Base-by-base conservation (phyloP, 2,329 filamentous ascomycete genomes). In the Neospermospora avenae region DNA sequence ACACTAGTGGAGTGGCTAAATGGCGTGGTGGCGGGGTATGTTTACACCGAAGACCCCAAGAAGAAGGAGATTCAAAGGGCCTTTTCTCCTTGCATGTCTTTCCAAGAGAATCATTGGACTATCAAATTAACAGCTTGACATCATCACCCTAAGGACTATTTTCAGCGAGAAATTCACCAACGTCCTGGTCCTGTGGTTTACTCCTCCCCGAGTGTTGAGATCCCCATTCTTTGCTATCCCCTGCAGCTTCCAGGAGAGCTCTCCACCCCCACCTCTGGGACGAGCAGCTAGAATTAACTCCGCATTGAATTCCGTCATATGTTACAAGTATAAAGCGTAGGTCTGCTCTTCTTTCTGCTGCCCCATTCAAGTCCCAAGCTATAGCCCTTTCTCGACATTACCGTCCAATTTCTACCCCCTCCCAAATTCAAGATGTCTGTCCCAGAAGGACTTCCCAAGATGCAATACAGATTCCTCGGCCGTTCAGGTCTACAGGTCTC, bases 401-500 rank as follows among this genome's bases (percentile, higher is more conserved):
- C 53, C 51, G 41, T 44, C 39, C 22, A 39, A 35, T 20, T 4
- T 39, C 16, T 20, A 53, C 6, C 18, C 35, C 51, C 34, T 28
- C 14, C 10, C 45, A 48, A 25, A 25, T 46, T 13, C 58, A 68
- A 51, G 24, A 71, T 70, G 68, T 61, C 70, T 48, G 61, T 63
- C 55, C 77, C 78, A 49, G 74, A 76, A 56, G 76, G 76, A 64
- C 71, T 76, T 55, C 77, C 75, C 56, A 75, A 74, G 57, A 90
- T 90, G 88, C 79, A 87, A 69, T 90, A 90, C 75, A 85, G 88
- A 67, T 85, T 84, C 74, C 80, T 91, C 7, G 88, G 89, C 69
- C 82, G 82, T 41, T 88, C 86, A 16, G 88, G 89, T 57, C 80
- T 92, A 18, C 85, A 91, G 72, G 87, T 92, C 35, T 91, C 88